A percentile compares a stretch with the other conserved stretches of the same genome.
These are phyloP conservation scores for Neocallimastix lanati DNA, from an alignment of 192 early-diverging fungal species.

Conservation along the genomic window DNA sequence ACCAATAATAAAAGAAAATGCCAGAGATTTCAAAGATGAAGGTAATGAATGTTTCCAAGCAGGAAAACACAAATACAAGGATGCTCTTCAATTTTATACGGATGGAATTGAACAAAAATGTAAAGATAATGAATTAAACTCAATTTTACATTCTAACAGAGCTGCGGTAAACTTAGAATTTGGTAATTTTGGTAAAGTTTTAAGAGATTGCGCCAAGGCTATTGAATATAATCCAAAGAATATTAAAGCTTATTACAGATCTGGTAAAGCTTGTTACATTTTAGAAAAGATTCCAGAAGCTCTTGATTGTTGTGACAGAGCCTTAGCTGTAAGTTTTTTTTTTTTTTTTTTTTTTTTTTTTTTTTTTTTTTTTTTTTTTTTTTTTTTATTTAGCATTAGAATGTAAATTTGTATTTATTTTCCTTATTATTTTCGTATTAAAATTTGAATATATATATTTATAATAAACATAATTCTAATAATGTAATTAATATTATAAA, in stretches of 20 bases:
- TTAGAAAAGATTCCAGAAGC: slow-evolving; percentile 75
- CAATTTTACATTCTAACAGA: slow-evolving; percentile 64
- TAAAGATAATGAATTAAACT: slow-evolving; percentile 53
- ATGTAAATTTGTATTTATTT: too few species aligned
- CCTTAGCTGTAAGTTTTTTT: slow-evolving; percentile 17
- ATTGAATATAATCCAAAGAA: slow-evolving; percentile 59
- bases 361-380: slow-evolving; percentile 1
- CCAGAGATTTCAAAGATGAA: slow-evolving; percentile 84
- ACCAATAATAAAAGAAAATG: slow-evolving; percentile 57
- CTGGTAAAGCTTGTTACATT: slow-evolving; percentile 55
- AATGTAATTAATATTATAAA: neutral
- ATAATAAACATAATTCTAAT: neutral
- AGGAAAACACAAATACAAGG: slow-evolving; percentile 39
- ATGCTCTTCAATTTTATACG: slow-evolving; percentile 74
- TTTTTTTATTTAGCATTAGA: too few species aligned
- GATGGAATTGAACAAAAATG: slow-evolving; percentile 54
- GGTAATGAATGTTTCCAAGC: slow-evolving; percentile 81
- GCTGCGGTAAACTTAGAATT: slow-evolving; percentile 84
- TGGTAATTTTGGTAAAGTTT: slow-evolving; percentile 57
- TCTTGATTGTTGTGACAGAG: slow-evolving; percentile 64
- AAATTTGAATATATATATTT: too few species aligned
- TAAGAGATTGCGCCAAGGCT: slow-evolving; percentile 76
- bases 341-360: slow-evolving; percentile 5
- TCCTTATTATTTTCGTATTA: too few species aligned
- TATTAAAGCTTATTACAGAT: slow-evolving; percentile 84